A percentile compares a stretch with the other conserved stretches of the same genome.
phyloP scores from a whole-genome alignment of 257 asterid species.

The Capsicum chinense region DNA sequence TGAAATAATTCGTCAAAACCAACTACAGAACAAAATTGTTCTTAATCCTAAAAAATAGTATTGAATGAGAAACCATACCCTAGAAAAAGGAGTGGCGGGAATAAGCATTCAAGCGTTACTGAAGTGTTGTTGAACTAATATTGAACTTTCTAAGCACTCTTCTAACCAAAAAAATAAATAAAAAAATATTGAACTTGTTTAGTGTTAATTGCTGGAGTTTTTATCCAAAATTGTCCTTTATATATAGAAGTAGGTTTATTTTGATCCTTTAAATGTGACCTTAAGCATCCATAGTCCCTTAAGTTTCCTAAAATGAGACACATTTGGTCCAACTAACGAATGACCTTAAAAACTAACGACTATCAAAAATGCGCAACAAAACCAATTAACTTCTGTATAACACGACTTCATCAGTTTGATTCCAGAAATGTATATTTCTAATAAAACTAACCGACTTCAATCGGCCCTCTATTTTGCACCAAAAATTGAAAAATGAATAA shows the following conservation, averaged over 20 bases:
- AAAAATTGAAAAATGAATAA: too few relatives aligned
- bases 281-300: not conserved
- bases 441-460: too few relatives aligned
- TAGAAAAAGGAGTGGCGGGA: slow-evolving; percentile 6
- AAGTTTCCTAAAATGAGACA: not conserved
- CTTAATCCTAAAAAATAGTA: not conserved
- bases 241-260: not conserved
- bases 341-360: not conserved
- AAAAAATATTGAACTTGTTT: not conserved
- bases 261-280: not conserved
- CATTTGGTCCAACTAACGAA: not conserved
- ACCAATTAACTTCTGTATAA: too few relatives aligned
- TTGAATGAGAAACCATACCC: not conserved
- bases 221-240: not conserved
- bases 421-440: too few relatives aligned
- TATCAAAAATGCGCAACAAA: not conserved
- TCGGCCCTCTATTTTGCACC: too few relatives aligned
- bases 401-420: too few relatives aligned
- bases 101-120: not conserved
- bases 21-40: not conserved
- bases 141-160: not conserved
- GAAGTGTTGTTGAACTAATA: not conserved
- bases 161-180: too few relatives aligned
- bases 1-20: not conserved
- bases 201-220: not conserved